A percentile compares a stretch with the other conserved stretches of the same genome.
Conservation (phyloP, 371 early-diverging fungal species). For the Rhizopus sp. region DNA sequence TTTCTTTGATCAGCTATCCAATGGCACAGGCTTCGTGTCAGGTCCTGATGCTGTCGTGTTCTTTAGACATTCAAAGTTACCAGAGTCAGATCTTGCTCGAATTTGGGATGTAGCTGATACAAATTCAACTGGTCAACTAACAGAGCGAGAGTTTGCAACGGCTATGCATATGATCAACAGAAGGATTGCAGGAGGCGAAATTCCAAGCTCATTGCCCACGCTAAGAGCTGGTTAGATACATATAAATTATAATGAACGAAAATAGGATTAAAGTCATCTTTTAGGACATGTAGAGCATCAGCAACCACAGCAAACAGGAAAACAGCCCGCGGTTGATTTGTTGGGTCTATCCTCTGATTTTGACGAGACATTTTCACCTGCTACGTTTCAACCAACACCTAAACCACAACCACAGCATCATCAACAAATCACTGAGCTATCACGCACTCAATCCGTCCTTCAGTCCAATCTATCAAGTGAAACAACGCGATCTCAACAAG, state of each 20-base stretch:
- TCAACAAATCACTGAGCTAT: slow-evolving; percentile 5
- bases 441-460: slow-evolving; percentile 11
- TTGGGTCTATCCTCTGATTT: slow-evolving; percentile 23
- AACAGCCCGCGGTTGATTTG: slow-evolving; percentile 25
- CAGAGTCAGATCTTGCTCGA: slow-evolving; percentile 64
- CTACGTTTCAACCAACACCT: slow-evolving; percentile 13
- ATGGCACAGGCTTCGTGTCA: slow-evolving; percentile 34
- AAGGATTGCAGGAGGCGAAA: slow-evolving; percentile 50
- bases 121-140: slow-evolving; percentile 44
- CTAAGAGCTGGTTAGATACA: slow-evolving; percentile 9
- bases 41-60: slow-evolving; percentile 73
- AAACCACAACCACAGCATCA: slow-evolving; percentile 12
- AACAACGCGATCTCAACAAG: slow-evolving; percentile 20
- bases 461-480: slow-evolving; percentile 26
- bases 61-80: slow-evolving; percentile 75
- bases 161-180: slow-evolving; percentile 66
- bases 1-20: slow-evolving; percentile 38
- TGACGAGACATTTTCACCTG: slow-evolving; percentile 5
- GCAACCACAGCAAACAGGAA: not conserved
- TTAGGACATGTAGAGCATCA: slow-evolving; percentile 9
- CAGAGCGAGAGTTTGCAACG: slow-evolving; percentile 54
- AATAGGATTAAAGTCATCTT: not conserved
- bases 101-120: slow-evolving; percentile 74
- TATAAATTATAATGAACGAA: not conserved
- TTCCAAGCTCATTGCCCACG: slow-evolving; percentile 30